Evolutionary conservation across 768 basidiomycete genomes (phyloP), one percentile per base, ranked within the genome.

Genomic region (Phlebiopsis flavidoalba): DNA sequence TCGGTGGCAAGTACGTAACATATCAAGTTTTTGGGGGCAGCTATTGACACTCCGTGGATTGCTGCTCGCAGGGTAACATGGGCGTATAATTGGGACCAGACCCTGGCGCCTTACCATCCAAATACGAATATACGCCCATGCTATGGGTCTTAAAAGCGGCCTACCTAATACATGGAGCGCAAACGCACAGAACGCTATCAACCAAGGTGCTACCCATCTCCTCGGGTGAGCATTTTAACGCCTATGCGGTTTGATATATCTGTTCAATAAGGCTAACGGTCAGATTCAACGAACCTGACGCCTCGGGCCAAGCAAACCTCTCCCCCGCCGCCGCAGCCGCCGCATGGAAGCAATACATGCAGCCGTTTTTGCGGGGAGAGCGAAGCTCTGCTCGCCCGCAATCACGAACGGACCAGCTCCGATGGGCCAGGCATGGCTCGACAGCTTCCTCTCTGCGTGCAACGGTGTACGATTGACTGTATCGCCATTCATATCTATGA

Each of bases 281-380:
- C 63, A 71, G 70, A 45, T 67, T 70, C 66, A 72, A 72, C 71
- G 71, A 72, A 61, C 70, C 71, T 47, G 69, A 70, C 61, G 60
- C 66, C 15, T 35, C 53, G 47, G 46, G 67, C 49, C 72, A 73
- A 65, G 58, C 69, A 15, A 73, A 73, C 64, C 61, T 70, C 58
- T 60, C 58, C 53, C 70, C 72, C 22, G 55, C 61, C 40, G 63
- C 64, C 33, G 72, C 72, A 37, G 72, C 70, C 19, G 43, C 55
- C 46, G 65, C 67, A 17, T 73, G 70, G 70, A 67, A 65, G 65
- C 53, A 60, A 50, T 73, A 65, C 63, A 71, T 72, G 64, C 56
- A 72, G 63, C 72, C 72, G 4, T 70, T 73, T 65, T 73, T 65
- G 69, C 67, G 10, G 71, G 59, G 63, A 65, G 55, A 6, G 71